phyloP scores from a whole-genome alignment of 495 filamentous ascomycete genomes.

The Chaetomium cochliodes region DNA sequence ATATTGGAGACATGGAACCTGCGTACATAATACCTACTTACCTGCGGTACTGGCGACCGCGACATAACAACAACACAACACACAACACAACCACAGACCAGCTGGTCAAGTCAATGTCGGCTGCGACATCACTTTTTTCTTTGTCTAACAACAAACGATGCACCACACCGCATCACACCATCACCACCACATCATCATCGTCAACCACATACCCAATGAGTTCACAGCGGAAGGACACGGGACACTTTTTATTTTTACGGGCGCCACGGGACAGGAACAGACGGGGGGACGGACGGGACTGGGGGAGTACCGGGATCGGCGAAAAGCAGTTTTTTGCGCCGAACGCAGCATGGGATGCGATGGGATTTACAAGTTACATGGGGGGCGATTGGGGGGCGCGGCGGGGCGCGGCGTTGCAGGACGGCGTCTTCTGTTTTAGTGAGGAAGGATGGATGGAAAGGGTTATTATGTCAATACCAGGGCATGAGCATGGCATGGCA shows the following conservation, averaged over 20 bases:
- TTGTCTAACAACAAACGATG: not conserved
- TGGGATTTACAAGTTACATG: too few relatives aligned
- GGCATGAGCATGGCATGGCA: not conserved
- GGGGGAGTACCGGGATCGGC: not conserved
- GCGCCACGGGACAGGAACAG: not conserved
- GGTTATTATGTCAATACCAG: not conserved
- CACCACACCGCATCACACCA: not conserved
- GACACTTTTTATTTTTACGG: not conserved
- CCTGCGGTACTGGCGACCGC: not conserved
- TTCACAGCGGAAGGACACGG: not conserved
- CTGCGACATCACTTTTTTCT: not conserved
- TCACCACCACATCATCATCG: not conserved
- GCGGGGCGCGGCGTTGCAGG: slow-evolving; percentile 19
- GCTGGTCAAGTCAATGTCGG: not conserved
- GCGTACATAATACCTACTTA: slow-evolving; percentile 3
- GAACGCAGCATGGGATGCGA: not conserved
- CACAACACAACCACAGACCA: not conserved
- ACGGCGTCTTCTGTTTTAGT: slow-evolving; percentile 19
- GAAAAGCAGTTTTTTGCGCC: not conserved
- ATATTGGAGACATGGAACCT: not conserved
- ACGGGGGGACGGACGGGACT: too few relatives aligned
- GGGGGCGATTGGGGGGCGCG: too few relatives aligned
- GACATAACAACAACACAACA: not conserved
- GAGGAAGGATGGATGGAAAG: not conserved
- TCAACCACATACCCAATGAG: not conserved